A percentile compares a stretch with the other conserved stretches of the same genome.
Evolutionary conservation across 1,139 yeast genomes (phyloP).

Genomic region (Pichia norvegensis): DNA sequence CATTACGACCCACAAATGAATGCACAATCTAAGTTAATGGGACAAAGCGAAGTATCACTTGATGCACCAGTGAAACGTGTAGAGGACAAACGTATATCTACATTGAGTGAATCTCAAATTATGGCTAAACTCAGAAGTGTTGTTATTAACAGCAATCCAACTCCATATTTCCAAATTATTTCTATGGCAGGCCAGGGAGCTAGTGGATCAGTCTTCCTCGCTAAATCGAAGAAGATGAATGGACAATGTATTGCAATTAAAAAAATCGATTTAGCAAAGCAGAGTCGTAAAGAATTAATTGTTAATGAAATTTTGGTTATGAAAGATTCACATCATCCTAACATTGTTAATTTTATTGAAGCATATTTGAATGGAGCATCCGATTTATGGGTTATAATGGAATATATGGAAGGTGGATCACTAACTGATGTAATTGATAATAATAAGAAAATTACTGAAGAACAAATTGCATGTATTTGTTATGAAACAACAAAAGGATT

Average conservation of each 20-base stretch:
- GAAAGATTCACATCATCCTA: conserved; percentile 88
- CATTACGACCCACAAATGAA: conserved; percentile 7
- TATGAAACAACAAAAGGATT: conserved; percentile 87
- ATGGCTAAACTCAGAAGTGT: conserved; percentile 79
- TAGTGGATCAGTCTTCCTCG: conserved; percentile 89
- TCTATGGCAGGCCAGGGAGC: conserved; percentile 99
- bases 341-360: conserved; percentile 89
- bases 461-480: conserved; percentile 86
- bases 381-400: conserved; percentile 88
- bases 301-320: conserved; percentile 91
- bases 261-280: conserved; percentile 90
- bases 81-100: conserved; percentile 52
- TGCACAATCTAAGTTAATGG: conserved; percentile 14
- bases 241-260: conserved; percentile 72
- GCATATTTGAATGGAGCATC: conserved; percentile 64
- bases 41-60: conserved; percentile 1
- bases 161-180: conserved; percentile 74
- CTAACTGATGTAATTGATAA: conserved; percentile 86
- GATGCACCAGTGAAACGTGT: conserved; percentile 10
- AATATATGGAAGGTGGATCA: conserved; percentile 88
- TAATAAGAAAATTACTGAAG: conserved; percentile 55
- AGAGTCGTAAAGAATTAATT: conserved; percentile 89
- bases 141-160: conserved; percentile 77
- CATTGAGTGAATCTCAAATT: conserved; percentile 79
- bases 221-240: conserved; percentile 52